Evolutionary conservation across 352 stramenopile species (phyloP), one percentile per base, ranked within the genome.

Genomic region (Phytophthora citrophthora): DNA sequence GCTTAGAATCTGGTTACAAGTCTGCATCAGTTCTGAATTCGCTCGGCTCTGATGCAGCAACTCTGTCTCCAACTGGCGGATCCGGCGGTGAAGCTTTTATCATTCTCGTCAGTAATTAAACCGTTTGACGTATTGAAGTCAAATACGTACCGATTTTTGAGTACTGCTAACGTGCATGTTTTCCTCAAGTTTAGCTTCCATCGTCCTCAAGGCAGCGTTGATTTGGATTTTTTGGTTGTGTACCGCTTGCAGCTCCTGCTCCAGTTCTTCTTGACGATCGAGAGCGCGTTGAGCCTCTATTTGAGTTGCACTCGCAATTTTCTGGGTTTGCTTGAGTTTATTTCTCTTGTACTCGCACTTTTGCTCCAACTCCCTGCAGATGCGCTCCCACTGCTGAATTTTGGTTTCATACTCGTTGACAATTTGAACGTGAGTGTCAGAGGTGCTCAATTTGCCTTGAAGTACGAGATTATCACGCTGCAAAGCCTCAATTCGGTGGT

Each of bases 211-310:
- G 1, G 61, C 55, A 4, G 62, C 80, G 12, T 66, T 84, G 45
- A 77, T 71, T 40, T 59, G 63, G 31, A 88, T 88, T n/a, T 85
- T 24, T 44, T 83, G 66, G 27, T 86, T 74, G 29, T 89, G 80
- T 3, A 71, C 63, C 3, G 57, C 46, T 3, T 32, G 16, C 4
- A 89, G 16, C 18, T 89, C 80, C 3, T 44, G 41, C 39, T 89
- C 76, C 9, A 89, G 29, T 20, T 34, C 29, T 40, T 60, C 64
- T 23, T 83, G 74, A 2, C 61, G 62, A 27, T 65, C 36, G 3
- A 66, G 40, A 34, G 64, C 34, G 20, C 61, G 34, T 34, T 76
- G 51, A 7, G 66, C 31, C 24, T 74, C 45, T 41, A 74, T 62
- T 31, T 68, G 38, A 13, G 76, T 16, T 13, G 61, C 41, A 11